A percentile compares a stretch with the other conserved stretches of the same genome.
phyloP scores from a whole-genome alignment of 2,329 filamentous ascomycete genomes.

The Rhynchosporium secalis region DNA sequence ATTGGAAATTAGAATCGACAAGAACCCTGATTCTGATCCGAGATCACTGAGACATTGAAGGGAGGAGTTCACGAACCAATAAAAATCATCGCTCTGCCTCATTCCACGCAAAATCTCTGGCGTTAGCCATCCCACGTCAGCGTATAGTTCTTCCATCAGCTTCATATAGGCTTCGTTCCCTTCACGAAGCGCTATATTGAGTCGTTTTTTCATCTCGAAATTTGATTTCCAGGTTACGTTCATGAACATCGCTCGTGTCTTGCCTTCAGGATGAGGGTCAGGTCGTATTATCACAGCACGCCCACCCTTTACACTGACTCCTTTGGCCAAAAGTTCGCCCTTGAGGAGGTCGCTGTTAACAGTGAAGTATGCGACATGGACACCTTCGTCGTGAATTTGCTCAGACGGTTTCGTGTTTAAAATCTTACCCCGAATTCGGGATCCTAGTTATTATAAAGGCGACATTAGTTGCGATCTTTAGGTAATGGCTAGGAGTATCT shows the following conservation, averaged over 20 bases:
- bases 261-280: conserved; percentile 18
- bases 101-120: conserved; percentile 19
- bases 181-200: conserved; percentile 15
- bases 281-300: conserved; percentile 19
- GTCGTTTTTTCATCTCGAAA: conserved; percentile 16
- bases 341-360: conserved; percentile 31
- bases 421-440: conserved; percentile 48
- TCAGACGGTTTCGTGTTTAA: conserved; percentile 35
- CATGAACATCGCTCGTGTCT: conserved; percentile 20
- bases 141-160: conserved; percentile 18
- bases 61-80: conserved; percentile 3
- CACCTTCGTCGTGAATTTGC: conserved; percentile 22
- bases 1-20: too few relatives aligned
- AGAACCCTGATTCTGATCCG: too few relatives aligned
- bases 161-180: conserved; percentile 18
- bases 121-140: conserved; percentile 22
- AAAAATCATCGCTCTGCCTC: conserved; percentile 24
- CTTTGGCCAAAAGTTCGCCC: conserved; percentile 17
- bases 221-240: conserved; percentile 17
- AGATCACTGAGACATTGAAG: too few relatives aligned
- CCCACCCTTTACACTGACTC: conserved; percentile 15
- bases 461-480: too few relatives aligned
- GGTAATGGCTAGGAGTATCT: too few relatives aligned
- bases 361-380: conserved; percentile 43
- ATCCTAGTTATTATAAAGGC: conserved; percentile 41